A percentile compares a stretch with the other conserved stretches of the same genome.
Conservation (phyloP, 2,329 filamentous ascomycete species). For the Macroventuria anomochaeta region DNA sequence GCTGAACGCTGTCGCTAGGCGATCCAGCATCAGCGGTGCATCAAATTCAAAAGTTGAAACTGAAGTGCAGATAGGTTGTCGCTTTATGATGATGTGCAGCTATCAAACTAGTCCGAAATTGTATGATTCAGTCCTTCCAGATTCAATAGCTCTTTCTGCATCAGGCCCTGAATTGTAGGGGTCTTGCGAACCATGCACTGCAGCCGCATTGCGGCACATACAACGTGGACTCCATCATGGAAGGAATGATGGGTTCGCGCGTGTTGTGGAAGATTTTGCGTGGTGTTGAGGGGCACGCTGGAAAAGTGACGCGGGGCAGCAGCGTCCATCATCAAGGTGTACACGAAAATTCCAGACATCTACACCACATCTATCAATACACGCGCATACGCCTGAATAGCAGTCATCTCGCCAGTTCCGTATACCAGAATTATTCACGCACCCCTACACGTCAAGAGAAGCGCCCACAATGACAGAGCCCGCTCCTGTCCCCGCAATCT, state of each 20-base stretch:
- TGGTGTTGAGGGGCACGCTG: conserved; percentile 13
- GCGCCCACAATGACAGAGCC: conserved; percentile 30
- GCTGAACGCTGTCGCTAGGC: neutral
- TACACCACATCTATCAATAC: too few relatives aligned
- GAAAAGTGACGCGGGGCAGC: conserved; percentile 8
- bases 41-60: too few relatives aligned
- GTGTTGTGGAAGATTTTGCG: neutral
- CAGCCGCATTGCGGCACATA: neutral
- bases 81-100: too few relatives aligned
- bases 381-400: too few relatives aligned
- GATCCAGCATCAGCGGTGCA: neutral
- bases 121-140: too few relatives aligned
- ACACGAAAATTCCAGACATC: conserved; percentile 2
- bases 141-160: too few relatives aligned
- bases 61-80: too few relatives aligned
- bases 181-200: neutral
- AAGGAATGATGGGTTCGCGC: neutral
- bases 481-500: conserved; percentile 25
- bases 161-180: too few relatives aligned
- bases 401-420: too few relatives aligned
- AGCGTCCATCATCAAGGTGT: conserved; percentile 1
- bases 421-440: too few relatives aligned
- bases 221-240: neutral
- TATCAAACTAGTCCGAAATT: too few relatives aligned
- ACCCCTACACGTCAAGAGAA: neutral